Percentiles rank a stretch among this genome's conserved stretches.
Conservation (phyloP, 1,139 yeast genomes). For the Ogataea hybrid region DNA sequence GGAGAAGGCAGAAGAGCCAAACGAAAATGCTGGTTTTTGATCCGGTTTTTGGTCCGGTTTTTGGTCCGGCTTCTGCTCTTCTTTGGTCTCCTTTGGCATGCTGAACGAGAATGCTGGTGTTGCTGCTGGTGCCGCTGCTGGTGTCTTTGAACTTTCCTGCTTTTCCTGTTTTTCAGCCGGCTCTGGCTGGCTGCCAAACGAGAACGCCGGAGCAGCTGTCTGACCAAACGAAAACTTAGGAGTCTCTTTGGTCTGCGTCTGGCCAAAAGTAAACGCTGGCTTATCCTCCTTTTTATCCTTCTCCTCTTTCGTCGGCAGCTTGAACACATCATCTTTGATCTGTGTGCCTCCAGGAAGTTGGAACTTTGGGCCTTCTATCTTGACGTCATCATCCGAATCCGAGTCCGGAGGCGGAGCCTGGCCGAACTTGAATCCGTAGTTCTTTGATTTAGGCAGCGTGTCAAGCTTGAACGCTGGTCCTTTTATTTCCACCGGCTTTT, state of each 20-base stretch:
- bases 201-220: neutral
- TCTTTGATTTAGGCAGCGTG: constrained; percentile 49
- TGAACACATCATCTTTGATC: constrained; percentile 27
- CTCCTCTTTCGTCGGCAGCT: constrained; percentile 18
- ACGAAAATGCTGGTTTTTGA: constrained; percentile 6
- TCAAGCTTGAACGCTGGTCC: constrained; percentile 65
- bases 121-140: constrained; percentile 6
- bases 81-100: neutral
- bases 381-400: constrained; percentile 55
- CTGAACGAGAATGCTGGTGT: constrained; percentile 8
- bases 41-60: neutral
- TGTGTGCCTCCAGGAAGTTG: constrained; percentile 40
- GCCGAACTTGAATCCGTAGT: constrained; percentile 59
- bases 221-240: constrained; percentile 13
- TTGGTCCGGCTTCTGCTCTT: neutral
- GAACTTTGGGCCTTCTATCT: constrained; percentile 66
- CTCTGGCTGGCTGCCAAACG: neutral
- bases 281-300: constrained; percentile 4
- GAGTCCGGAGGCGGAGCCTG: constrained; percentile 44
- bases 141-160: neutral
- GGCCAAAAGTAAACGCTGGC: constrained; percentile 3
- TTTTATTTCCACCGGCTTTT: constrained; percentile 47
- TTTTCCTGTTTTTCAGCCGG: too few relatives aligned
- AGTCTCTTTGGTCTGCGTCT: neutral
- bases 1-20: constrained; percentile 6